Percentiles rank a stretch among this genome's conserved stretches.
phyloP scores from a whole-genome alignment of 2,329 filamentous ascomycete genomes.

The Alternaria sp. region DNA sequence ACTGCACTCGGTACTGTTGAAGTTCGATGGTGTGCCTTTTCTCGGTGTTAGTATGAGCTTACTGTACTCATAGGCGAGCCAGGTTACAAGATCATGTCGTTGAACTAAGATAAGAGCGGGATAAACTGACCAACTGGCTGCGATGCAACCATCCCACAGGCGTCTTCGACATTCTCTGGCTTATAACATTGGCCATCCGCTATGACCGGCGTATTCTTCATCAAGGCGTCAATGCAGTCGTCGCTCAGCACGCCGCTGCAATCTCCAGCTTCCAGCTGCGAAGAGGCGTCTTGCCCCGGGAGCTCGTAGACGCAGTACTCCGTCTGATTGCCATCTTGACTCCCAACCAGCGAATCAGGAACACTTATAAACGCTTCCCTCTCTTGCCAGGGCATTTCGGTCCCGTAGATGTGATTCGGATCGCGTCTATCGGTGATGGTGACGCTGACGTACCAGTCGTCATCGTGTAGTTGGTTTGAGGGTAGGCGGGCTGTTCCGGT shows the following conservation, averaged over 20 bases:
- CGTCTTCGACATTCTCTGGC: not conserved
- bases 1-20: not conserved
- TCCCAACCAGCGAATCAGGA: not conserved
- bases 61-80: not conserved
- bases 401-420: not conserved
- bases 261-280: not conserved
- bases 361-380: not conserved
- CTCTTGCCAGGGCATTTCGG: not conserved
- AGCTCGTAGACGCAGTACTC: not conserved
- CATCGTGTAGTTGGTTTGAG: not conserved
- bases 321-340: not conserved
- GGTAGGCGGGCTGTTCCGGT: not conserved
- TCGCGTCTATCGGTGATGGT: not conserved
- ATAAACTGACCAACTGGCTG: not conserved
- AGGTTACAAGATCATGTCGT: not conserved
- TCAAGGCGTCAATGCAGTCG: not conserved
- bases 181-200: not conserved
- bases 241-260: not conserved
- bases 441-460: not conserved
- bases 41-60: no score
- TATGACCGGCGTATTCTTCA: not conserved
- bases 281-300: no score
- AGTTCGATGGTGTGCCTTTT: not conserved
- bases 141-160: not conserved
- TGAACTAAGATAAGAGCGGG: not conserved